phyloP scores from a whole-genome alignment of 2,329 filamentous ascomycete species.

The Calonectria montana region DNA sequence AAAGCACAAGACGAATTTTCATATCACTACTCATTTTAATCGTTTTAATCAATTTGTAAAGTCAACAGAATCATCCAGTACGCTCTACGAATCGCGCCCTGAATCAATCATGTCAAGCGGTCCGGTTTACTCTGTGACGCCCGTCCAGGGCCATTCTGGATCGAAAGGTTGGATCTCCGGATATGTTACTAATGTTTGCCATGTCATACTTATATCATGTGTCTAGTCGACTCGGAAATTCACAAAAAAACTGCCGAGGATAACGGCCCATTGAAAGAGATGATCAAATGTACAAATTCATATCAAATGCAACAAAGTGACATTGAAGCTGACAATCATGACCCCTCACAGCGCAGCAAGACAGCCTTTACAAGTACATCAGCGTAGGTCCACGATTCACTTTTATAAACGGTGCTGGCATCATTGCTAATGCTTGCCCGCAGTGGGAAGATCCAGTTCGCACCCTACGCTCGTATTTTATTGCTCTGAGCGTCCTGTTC shows the following conservation, averaged over 20 bases:
- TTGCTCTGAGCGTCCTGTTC: neutral
- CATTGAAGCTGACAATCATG: too few species aligned
- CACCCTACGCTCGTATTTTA: neutral
- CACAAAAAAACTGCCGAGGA: neutral
- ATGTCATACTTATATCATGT: neutral
- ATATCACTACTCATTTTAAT: neutral
- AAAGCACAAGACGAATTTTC: rapidly evolving
- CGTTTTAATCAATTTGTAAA: neutral
- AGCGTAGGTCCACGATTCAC: neutral
- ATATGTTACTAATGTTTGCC: neutral
- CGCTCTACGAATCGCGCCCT: neutral
- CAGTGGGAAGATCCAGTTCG: neutral
- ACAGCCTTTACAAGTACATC: neutral
- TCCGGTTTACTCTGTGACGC: neutral
- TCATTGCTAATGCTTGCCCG: neutral
- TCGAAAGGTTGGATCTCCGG: neutral
- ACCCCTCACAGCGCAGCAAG: neutral
- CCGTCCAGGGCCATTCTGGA: neutral
- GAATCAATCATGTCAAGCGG: neutral
- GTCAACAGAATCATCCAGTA: too few species aligned
- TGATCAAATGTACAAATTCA: neutral
- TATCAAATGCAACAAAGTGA: too few species aligned
- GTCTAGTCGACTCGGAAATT: neutral
- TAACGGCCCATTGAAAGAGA: neutral
- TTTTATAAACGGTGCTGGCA: too few species aligned